Percentiles rank a stretch among this genome's conserved stretches.
Conservation (phyloP, 768 basidiomycete species). For the Boletus sensibilis region DNA sequence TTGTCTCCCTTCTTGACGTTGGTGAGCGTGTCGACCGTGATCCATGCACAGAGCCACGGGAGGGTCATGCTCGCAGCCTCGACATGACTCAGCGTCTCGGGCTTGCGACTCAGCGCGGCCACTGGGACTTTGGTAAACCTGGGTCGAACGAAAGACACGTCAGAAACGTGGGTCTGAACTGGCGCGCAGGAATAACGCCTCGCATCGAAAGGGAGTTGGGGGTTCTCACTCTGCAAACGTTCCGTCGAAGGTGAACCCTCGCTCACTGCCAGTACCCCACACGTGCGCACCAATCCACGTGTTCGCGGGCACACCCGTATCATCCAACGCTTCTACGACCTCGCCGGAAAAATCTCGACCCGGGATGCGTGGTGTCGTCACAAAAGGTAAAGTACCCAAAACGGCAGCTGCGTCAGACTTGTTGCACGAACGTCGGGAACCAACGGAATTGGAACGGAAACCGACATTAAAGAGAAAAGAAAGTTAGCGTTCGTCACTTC, state of each 20-base stretch:
- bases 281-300: constrained; percentile 32
- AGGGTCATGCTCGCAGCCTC: constrained; percentile 35
- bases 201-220: background rate
- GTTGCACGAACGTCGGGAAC: background rate
- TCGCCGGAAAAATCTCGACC: constrained; percentile 37
- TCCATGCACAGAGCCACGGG: constrained; percentile 38
- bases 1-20: constrained; percentile 34
- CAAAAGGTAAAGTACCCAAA: constrained; percentile 30
- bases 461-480: background rate
- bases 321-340: constrained; percentile 33
- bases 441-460: background rate
- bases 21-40: constrained; percentile 36
- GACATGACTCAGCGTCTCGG: constrained; percentile 23
- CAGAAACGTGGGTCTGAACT: background rate
- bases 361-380: constrained; percentile 32
- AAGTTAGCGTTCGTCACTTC: background rate
- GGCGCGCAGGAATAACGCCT: background rate
- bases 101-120: constrained; percentile 31
- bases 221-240: constrained; percentile 35
- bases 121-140: constrained; percentile 33
- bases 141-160: background rate
- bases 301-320: constrained; percentile 13
- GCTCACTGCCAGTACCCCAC: constrained; percentile 35
- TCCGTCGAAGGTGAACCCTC: constrained; percentile 34
- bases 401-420: constrained; percentile 34